phyloP scores from a whole-genome alignment of 768 basidiomycete genomes.

The Gyrodon lividus region DNA sequence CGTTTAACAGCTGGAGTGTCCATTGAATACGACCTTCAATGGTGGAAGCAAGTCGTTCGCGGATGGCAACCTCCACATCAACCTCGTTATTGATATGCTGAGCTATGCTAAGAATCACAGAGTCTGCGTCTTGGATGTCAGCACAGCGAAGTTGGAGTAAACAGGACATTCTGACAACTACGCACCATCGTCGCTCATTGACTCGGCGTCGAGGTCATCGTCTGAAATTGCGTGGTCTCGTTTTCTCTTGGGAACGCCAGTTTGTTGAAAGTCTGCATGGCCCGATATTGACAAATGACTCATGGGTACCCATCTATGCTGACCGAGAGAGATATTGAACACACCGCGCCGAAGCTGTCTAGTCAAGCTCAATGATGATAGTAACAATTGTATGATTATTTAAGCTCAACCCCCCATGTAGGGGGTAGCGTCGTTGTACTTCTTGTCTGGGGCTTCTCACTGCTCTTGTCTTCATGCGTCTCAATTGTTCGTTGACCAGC shows the following conservation, averaged over 20 bases:
- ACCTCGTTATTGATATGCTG: slow-evolving; percentile 37
- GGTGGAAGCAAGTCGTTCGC: slow-evolving; percentile 40
- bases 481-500: no score
- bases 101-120: slow-evolving; percentile 11
- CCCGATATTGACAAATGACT: slow-evolving; percentile 15
- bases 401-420: no score
- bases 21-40: slow-evolving; percentile 46
- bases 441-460: no score
- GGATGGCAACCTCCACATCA: slow-evolving; percentile 42
- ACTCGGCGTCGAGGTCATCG: slow-evolving; percentile 11
- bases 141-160: neutral
- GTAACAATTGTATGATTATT: neutral
- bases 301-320: slow-evolving; percentile 27
- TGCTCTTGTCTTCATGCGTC: no score
- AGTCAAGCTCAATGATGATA: no score
- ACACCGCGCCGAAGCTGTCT: neutral
- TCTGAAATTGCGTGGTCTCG: slow-evolving; percentile 6
- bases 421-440: no score
- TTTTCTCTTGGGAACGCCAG: slow-evolving; percentile 11
- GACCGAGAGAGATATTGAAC: neutral
- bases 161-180: neutral
- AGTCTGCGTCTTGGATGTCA: slow-evolving; percentile 10
- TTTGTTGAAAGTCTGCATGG: slow-evolving; percentile 14
- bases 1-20: slow-evolving; percentile 41
- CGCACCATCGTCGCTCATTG: slow-evolving; percentile 19